Evolutionary conservation across 2,329 filamentous ascomycete genomes (phyloP), one percentile per base, ranked within the genome.

Genomic region (Hypoxylon sp.): DNA sequence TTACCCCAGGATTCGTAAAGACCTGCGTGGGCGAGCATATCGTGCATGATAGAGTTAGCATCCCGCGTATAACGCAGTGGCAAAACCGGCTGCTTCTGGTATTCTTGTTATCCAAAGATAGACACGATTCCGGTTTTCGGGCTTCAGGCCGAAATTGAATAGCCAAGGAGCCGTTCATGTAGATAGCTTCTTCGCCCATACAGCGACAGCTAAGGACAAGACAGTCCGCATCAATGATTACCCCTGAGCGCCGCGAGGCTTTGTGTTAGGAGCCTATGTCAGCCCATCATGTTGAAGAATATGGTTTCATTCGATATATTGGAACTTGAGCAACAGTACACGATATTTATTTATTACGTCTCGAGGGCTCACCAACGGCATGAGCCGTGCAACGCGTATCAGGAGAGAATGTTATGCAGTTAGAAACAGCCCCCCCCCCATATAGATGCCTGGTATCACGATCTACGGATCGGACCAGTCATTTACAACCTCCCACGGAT

Each of bases 401-500:
- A 33, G 19, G 5, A 44, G 57, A 33, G 29, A 33, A 39, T 24
- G 17, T 24, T 39, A 37, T 46, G 33, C 33, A 37, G 50, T 55
- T 53, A 24, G 19, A 29, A 60, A 44, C 37, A 68, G 29, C 31
- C n/a, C 22, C 50, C 55, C 39, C n/a, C n/a, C n/a, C n/a, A n/a
- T 57, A 61, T 65, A 51, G 19, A 13, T 4, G 55, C 8, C 29
- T 29, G 44, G 58, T 63, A 24, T 58, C 13, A 58, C 61, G 39
- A 44, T 63, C 24, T 65, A 61, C 39, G 35, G 47, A 61, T 68
- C 61, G 56, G 52, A 26, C 55, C 55, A 50, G 17, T 50, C 19
- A 19, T 47, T 26, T 13, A 19, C 29, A 29, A 50, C 46, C n/a
- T 47, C 26, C n/a, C 48, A 39, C 37, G n/a, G 44, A 35, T 31